A percentile compares a stretch with the other conserved stretches of the same genome.
These are phyloP conservation scores for Komagataella kurtzmanii DNA, from an alignment of 805 yeast genomes.

Conservation along the genomic window DNA sequence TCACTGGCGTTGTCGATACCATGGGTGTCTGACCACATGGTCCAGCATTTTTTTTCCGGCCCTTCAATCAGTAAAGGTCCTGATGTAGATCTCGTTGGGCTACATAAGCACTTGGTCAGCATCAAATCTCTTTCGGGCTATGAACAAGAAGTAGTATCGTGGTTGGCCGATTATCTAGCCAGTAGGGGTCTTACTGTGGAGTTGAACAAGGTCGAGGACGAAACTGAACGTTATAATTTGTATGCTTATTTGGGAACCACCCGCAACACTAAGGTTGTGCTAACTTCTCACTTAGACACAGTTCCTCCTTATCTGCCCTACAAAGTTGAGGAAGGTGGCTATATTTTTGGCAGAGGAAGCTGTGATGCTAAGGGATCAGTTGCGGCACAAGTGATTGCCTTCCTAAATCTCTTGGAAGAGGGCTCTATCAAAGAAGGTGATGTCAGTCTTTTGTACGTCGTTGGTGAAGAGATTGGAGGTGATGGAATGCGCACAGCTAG, in stretches of 20 bases:
- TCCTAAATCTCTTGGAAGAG: slow-evolving; percentile 27
- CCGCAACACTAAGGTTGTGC: slow-evolving; percentile 31
- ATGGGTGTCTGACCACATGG: not conserved
- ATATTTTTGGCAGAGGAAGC: slow-evolving; percentile 53
- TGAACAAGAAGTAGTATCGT: slow-evolving; percentile 24
- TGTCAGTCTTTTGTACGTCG: slow-evolving; percentile 43
- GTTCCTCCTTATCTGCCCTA: slow-evolving; percentile 57
- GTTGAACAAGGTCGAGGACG: slow-evolving; percentile 18
- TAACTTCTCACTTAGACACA: slow-evolving; percentile 60
- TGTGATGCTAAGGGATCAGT: slow-evolving; percentile 64
- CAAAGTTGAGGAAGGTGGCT: slow-evolving; percentile 24
- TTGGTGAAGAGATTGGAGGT: slow-evolving; percentile 63
- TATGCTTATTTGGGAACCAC: slow-evolving; percentile 39
- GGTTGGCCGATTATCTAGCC: slow-evolving; percentile 23
- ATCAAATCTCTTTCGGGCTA: slow-evolving; percentile 20
- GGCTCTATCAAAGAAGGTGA: slow-evolving; percentile 36
- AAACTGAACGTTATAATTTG: slow-evolving; percentile 28
- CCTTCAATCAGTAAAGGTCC: not conserved
- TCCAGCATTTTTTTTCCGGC: not conserved
- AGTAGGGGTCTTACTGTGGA: slow-evolving; percentile 40
- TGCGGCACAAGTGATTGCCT: slow-evolving; percentile 46
- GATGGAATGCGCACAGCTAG: slow-evolving; percentile 42
- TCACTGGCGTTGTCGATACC: not conserved
- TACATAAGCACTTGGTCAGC: slow-evolving; percentile 22
- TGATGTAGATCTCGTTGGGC: slow-evolving; percentile 3